Percentiles rank a stretch among this genome's conserved stretches.
Evolutionary conservation across 495 filamentous ascomycete genomes (phyloP).

Genomic region (Penicillium cataractarum): DNA sequence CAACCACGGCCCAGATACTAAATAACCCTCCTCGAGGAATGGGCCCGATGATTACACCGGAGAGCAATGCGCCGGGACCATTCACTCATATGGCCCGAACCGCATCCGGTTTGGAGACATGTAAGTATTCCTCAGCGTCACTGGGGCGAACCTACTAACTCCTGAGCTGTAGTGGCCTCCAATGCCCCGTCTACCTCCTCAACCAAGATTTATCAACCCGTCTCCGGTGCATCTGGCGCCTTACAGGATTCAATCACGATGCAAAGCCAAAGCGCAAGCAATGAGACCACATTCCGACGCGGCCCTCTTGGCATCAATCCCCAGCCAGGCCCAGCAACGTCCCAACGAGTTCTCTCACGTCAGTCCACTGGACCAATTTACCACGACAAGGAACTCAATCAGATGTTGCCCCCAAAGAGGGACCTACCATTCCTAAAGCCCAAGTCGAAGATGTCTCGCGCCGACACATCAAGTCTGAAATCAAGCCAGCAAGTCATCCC

Average conservation of each 20-base stretch:
- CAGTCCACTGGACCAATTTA: conserved; percentile 24
- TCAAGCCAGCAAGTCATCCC: conserved; percentile 4
- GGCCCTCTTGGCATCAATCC: background rate
- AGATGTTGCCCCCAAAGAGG: conserved; percentile 50
- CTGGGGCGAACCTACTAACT: background rate
- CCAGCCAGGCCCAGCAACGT: background rate
- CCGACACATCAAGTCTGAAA: background rate
- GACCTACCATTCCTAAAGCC: conserved; percentile 46
- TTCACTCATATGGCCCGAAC: conserved; percentile 13
- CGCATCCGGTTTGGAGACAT: conserved; percentile 13
- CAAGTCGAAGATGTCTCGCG: conserved; percentile 24
- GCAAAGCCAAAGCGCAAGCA: background rate
- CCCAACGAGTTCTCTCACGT: conserved; percentile 15
- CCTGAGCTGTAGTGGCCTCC: background rate
- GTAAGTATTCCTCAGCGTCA: background rate
- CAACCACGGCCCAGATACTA: conserved; percentile 16
- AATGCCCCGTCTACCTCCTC: conserved; percentile 15
- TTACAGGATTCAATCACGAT: background rate
- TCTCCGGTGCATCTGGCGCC: background rate
- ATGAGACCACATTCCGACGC: background rate
- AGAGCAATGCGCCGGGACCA: conserved; percentile 12
- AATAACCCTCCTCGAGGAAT: conserved; percentile 7
- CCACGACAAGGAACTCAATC: conserved; percentile 37
- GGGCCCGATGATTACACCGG: conserved; percentile 15
- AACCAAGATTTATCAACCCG: conserved; percentile 8